Base-by-base conservation (phyloP, 176 grass and related monocot genomes). In the Cenchrus purpureus region DNA sequence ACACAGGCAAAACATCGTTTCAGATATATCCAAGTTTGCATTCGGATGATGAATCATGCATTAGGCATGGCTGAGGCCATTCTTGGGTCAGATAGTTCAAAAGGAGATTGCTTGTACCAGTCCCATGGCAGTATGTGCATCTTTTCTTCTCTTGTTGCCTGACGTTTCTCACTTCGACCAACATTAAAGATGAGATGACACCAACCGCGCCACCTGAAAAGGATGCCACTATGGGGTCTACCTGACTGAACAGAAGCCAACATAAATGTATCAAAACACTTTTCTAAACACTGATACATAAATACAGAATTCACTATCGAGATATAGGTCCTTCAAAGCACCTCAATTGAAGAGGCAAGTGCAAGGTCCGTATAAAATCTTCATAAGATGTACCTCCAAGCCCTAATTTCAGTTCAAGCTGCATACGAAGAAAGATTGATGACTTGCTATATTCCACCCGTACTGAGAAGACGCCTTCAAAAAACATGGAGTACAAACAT, bases 361-460 rank as follows among this genome's bases (percentile, higher is more conserved):
- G 93, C 45, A 95, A 37, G 49, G 66, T 93, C 57, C 78, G 70
- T 87, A 98, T 95, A 86, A 98, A 98, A 87, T 98, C 93, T 90
- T 90, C 93, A 83, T 98, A 98, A 58, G 93, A 93, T 40, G 93
- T 98, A 51, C 96, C 96, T 31, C 96, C 96, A 10, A 98, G 82
- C 3, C 96, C 96, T 67, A 98, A 80, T 90, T 95, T 98, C 68
- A 98, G 72, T 86, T 98, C 96, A 86, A 98, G 96, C 96, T 98
- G 79, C 68, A 81, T 65, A 12, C 56, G 60, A 56, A 80, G 51
- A 6, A 37, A 80, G 5, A 65, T 69, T 12, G 62, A 69, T 77
- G 16, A 73, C 10, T 83, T 78, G 14, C 19, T 17, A 70, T 28
- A 82, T 20, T 31, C 31, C 65, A 81, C 10, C 63, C 14, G 2